Percentiles rank a stretch among this genome's conserved stretches.
Conservation (phyloP, 129 eudicot genomes). For the Centaurea solstitialis region DNA sequence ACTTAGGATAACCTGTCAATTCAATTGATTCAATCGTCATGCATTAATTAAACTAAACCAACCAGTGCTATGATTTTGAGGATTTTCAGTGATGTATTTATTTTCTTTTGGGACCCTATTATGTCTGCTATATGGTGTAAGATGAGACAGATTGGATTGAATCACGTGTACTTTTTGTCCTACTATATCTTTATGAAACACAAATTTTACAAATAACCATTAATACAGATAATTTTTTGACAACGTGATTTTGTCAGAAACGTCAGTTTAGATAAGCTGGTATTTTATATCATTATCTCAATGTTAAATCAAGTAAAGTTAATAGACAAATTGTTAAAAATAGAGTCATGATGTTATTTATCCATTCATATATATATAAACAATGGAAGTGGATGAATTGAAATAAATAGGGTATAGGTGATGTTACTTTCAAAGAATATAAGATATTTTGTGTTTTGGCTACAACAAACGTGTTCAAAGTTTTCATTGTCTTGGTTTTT, state of each 20-base stretch:
- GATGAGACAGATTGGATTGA: neutral
- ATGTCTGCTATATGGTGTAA: neutral
- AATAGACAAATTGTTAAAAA: neutral
- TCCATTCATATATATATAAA: neutral
- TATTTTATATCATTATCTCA: neutral
- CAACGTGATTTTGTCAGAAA: neutral
- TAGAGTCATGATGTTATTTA: neutral
- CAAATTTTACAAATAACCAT: neutral
- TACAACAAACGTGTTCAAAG: neutral
- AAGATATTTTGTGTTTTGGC: slow-evolving; percentile 5
- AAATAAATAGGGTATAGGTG: slow-evolving; percentile 7
- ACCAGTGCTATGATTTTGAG: neutral
- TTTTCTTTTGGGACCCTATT: neutral
- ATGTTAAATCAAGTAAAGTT: neutral
- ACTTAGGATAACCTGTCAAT: neutral
- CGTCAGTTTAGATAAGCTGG: neutral
- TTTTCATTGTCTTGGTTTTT: neutral
- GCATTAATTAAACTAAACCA: neutral
- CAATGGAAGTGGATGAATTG: neutral
- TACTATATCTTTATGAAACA: neutral
- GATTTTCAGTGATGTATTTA: neutral
- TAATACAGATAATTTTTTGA: neutral
- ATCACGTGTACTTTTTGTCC: neutral
- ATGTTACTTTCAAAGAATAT: slow-evolving; percentile 1
- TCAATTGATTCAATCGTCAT: neutral